Percentiles rank a stretch among this genome's conserved stretches.
Evolutionary conservation across 2,329 filamentous ascomycete genomes (phyloP).

Genomic region (Colletotrichum musicola): DNA sequence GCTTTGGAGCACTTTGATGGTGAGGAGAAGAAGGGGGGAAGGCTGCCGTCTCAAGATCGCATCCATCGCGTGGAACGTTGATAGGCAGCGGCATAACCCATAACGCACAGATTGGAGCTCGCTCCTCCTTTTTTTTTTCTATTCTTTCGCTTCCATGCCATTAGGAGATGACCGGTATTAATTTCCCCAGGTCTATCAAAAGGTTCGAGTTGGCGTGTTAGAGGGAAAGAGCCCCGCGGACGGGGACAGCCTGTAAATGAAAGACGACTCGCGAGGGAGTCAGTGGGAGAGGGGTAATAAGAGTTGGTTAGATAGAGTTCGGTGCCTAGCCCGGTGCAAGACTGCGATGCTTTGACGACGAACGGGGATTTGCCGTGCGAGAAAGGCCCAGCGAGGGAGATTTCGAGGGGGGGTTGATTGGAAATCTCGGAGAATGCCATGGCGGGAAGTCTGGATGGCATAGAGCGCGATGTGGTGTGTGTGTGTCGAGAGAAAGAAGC

Average conservation of each 20-base stretch:
- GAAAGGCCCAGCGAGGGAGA: no score
- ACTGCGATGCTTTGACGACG: conserved; percentile 2
- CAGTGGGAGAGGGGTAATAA: neutral
- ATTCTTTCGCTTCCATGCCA: neutral
- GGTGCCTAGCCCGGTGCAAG: neutral
- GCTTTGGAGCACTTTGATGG: neutral
- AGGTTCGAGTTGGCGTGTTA: no score
- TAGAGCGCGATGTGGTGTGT: neutral
- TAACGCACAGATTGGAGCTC: conserved; percentile 13
- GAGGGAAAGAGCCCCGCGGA: no score
- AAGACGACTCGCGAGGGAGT: no score
- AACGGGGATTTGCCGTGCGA: neutral
- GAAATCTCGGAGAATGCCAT: conserved; percentile 22
- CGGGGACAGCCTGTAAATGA: no score
- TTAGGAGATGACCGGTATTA: neutral
- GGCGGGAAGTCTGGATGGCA: conserved; percentile 22
- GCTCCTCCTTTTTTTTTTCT: neutral
- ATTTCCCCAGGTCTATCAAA: neutral
- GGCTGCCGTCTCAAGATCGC: conserved; percentile 21
- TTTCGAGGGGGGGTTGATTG: neutral
- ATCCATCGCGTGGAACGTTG: neutral
- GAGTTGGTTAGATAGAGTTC: neutral
- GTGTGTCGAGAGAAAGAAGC: neutral
- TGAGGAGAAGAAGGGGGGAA: neutral
- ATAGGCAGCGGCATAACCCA: conserved; percentile 4